These are phyloP conservation scores for Fragaria nilgerrensis DNA, from an alignment of 306 rosid genomes.

Conservation along the genomic window DNA sequence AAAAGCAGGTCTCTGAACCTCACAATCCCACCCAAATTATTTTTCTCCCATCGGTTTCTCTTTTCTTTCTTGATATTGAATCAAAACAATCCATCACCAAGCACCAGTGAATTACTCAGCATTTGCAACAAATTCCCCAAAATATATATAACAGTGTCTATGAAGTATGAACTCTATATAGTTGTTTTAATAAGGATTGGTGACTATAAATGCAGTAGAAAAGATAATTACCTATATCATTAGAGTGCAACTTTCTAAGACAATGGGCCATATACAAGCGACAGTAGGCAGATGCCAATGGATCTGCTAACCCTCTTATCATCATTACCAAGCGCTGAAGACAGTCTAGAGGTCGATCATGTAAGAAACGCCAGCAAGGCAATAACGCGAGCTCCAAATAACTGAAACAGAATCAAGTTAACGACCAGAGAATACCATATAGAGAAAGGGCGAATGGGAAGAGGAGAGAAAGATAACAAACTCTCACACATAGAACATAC, in stretches of 20 bases:
- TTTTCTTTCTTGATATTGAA: conserved; percentile 3
- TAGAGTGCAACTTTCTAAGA: conserved; percentile 68
- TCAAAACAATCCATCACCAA: background rate
- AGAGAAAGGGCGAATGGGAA: background rate
- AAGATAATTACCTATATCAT: conserved; percentile 58
- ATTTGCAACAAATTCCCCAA: background rate
- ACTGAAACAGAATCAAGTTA: conserved; percentile 47
- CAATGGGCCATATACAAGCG: conserved; percentile 68
- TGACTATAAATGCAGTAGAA: background rate
- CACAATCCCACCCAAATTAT: background rate
- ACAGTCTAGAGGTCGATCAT: conserved; percentile 58
- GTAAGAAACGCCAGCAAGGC: conserved; percentile 85
- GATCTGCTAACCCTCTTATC: conserved; percentile 89
- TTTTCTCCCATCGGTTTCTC: background rate
- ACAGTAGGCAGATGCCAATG: conserved; percentile 87
- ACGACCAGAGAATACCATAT: conserved; percentile 13
- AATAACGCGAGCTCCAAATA: conserved; percentile 92
- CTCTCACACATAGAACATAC: background rate
- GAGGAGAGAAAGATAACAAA: conserved; percentile 9
- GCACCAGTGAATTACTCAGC: background rate
- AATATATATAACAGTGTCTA: background rate
- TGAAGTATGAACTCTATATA: background rate
- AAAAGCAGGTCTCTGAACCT: background rate
- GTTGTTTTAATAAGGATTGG: background rate
- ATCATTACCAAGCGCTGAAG: conserved; percentile 78